phyloP scores from a whole-genome alignment of 352 stramenopile species.

The Phytophthora sp. region DNA sequence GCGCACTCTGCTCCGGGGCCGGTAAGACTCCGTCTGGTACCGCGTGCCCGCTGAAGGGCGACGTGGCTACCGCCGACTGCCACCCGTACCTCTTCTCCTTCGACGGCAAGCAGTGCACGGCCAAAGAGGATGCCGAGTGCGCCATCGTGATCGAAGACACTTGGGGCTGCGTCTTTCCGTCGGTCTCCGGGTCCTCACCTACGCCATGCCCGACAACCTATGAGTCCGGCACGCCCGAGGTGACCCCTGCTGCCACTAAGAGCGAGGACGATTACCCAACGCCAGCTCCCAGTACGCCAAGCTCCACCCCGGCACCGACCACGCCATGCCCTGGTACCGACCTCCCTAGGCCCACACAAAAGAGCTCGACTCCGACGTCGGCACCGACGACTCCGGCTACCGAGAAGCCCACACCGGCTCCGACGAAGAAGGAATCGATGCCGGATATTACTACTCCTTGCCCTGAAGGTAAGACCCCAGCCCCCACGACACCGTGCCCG shows the following conservation, averaged over 20 bases:
- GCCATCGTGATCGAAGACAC: conserved; percentile 39
- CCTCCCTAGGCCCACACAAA: background rate
- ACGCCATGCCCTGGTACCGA: background rate
- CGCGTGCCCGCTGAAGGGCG: conserved; percentile 21
- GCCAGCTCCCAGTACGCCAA: background rate
- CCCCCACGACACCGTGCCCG: too few relatives aligned
- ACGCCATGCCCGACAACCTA: conserved; percentile 31
- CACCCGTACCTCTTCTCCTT: conserved; percentile 50
- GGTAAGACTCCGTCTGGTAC: conserved; percentile 42
- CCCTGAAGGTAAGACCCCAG: too few relatives aligned
- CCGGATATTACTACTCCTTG: background rate
- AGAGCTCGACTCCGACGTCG: background rate
- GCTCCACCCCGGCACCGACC: conserved; percentile 1
- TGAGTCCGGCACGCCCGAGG: conserved; percentile 12
- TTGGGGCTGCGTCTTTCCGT: conserved; percentile 50
- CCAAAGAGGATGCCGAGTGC: conserved; percentile 48
- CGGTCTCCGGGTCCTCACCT: conserved; percentile 8
- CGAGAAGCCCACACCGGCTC: background rate
- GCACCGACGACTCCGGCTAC: background rate
- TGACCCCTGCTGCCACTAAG: conserved; percentile 21
- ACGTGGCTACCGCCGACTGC: conserved; percentile 45
- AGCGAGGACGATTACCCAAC: background rate
- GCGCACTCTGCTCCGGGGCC: conserved; percentile 50
- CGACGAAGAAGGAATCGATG: background rate
- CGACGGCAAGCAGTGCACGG: conserved; percentile 44